These are phyloP conservation scores for Populus hybrid DNA, from an alignment of 441 rosid species.

Conservation along the genomic window DNA sequence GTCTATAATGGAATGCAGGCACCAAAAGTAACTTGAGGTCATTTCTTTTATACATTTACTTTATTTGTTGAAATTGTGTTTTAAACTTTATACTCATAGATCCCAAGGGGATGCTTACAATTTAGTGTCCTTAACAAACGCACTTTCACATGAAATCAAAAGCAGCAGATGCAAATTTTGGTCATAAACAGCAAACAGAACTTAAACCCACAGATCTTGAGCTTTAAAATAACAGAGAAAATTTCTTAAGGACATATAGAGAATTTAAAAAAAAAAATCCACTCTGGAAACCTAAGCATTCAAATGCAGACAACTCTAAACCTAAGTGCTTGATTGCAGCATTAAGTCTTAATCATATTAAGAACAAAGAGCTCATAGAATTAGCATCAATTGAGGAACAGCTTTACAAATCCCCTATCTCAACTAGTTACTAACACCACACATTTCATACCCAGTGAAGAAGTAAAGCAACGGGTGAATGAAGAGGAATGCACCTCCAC, in stretches of 20 bases:
- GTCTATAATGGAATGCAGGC: constrained; percentile 4
- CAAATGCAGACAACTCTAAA: not conserved
- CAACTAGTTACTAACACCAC: not conserved
- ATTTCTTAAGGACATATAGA: not conserved
- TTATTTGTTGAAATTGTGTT: not conserved
- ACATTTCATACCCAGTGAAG: constrained; percentile 77
- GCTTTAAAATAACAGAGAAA: not conserved
- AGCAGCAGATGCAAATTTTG: not conserved
- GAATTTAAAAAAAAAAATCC: not conserved
- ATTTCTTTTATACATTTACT: not conserved
- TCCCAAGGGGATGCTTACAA: not conserved
- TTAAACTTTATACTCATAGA: not conserved
- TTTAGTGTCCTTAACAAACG: not conserved
- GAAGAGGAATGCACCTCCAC: constrained; percentile 74
- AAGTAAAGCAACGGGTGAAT: constrained; percentile 81
- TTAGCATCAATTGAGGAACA: not conserved
- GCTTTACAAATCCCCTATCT: not conserved
- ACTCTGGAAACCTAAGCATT: not conserved
- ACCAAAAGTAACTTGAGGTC: constrained; percentile 2
- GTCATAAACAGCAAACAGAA: not conserved
- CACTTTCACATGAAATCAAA: not conserved
- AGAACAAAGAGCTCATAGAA: not conserved
- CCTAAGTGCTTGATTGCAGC: no score
- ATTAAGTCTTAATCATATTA: not conserved
- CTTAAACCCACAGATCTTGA: not conserved